Conservation (phyloP, 805 yeast species). For the Candida caryicola region DNA sequence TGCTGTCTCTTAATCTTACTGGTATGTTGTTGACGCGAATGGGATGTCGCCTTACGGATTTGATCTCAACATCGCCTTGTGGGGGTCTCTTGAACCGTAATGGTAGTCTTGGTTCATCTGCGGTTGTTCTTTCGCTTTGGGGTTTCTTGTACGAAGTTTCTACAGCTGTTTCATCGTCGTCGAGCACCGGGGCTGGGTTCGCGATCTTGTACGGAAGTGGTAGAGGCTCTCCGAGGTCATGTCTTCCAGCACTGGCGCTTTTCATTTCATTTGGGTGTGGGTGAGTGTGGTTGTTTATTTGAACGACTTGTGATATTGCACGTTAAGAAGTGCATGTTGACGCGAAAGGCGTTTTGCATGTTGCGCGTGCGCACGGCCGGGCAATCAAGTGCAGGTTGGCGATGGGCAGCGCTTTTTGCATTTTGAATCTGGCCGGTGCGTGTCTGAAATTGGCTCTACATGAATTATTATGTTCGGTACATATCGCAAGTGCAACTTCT, state of each 20-base stretch:
- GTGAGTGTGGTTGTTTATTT: conserved; percentile 5
- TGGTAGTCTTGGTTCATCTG: background rate
- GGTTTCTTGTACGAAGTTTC: conserved; percentile 1
- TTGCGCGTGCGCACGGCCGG: too few relatives aligned
- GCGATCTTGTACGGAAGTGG: conserved; percentile 32
- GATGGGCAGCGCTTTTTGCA: too few relatives aligned
- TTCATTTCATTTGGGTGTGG: background rate
- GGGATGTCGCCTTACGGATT: background rate
- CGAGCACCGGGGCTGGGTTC: background rate
- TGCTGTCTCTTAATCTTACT: background rate
- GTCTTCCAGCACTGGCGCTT: conserved; percentile 8
- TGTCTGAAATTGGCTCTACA: too few relatives aligned
- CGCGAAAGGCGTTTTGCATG: too few relatives aligned
- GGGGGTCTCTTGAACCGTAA: background rate
- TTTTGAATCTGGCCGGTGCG: too few relatives aligned
- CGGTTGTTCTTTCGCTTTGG: background rate
- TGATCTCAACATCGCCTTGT: background rate
- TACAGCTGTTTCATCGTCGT: conserved; percentile 10
- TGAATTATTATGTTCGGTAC: too few relatives aligned
- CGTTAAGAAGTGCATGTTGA: background rate
- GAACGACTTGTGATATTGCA: background rate
- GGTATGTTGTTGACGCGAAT: background rate
- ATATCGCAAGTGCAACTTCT: too few relatives aligned
- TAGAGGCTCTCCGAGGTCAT: conserved; percentile 32
- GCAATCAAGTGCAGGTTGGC: too few relatives aligned